Conservation (phyloP, 2,329 filamentous ascomycete genomes). For the Pleoardoris graminearum region DNA sequence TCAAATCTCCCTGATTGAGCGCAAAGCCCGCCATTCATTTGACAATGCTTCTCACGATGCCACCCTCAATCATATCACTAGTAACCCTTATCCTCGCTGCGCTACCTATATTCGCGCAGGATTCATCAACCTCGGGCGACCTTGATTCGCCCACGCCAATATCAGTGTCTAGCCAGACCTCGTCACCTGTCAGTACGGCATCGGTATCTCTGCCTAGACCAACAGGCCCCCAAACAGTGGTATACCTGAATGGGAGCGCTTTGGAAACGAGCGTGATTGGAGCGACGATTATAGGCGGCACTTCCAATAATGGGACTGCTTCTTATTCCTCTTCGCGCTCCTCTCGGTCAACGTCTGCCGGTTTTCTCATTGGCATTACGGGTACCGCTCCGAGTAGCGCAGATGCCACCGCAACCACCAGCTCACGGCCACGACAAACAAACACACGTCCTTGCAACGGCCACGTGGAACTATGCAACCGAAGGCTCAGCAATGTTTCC, state of each 20-base stretch:
- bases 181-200: conserved; percentile 6
- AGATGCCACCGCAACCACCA: conserved; percentile 12
- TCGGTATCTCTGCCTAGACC: conserved; percentile 1
- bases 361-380: conserved; percentile 25
- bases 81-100: neutral
- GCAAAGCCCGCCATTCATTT: neutral
- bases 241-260: neutral
- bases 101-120: neutral
- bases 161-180: neutral
- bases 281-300: neutral
- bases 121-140: neutral
- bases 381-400: conserved; percentile 16
- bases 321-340: conserved; percentile 12
- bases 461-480: conserved; percentile 39
- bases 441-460: conserved; percentile 42
- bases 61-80: neutral
- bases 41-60: neutral
- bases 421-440: conserved; percentile 17
- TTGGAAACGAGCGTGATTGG: conserved; percentile 3
- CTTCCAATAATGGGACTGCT: neutral
- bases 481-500: conserved; percentile 41
- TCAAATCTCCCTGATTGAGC: neutral
- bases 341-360: conserved; percentile 14
- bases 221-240: neutral
- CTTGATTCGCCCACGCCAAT: conserved; percentile 1